Evolutionary conservation across 768 basidiomycete species (phyloP).

Genomic region (Mycena amicta): DNA sequence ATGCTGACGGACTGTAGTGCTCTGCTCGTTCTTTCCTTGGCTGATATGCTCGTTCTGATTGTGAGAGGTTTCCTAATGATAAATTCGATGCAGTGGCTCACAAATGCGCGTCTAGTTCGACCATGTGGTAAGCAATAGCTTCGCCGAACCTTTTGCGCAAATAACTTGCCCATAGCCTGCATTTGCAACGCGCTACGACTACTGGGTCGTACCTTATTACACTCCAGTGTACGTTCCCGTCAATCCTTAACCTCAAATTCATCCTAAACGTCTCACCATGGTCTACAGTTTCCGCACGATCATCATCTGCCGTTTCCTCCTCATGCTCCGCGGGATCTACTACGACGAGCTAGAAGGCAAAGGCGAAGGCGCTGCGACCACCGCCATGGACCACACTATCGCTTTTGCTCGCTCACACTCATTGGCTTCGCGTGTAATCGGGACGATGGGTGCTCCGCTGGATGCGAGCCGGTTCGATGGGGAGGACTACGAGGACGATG

Average conservation of each 20-base stretch:
- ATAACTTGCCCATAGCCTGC: conserved; percentile 22
- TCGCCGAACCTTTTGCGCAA: neutral
- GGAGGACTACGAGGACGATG: conserved; percentile 15
- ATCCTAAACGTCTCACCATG: neutral
- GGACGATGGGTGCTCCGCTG: conserved; percentile 31
- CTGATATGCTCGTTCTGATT: conserved; percentile 34
- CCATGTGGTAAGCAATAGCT: conserved; percentile 26
- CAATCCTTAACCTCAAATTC: neutral
- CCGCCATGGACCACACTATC: neutral
- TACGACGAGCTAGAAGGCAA: conserved; percentile 22
- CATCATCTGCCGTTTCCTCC: conserved; percentile 36
- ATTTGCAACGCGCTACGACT: conserved; percentile 34
- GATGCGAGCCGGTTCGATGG: conserved; percentile 22
- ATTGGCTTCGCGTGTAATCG: conserved; percentile 30
- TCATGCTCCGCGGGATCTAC: conserved; percentile 31
- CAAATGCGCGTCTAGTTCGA: conserved; percentile 22
- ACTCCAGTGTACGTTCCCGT: conserved; percentile 33
- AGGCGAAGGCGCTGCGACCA: neutral
- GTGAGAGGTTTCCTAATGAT: too few relatives aligned
- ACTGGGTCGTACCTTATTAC: conserved; percentile 38
- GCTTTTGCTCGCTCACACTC: neutral
- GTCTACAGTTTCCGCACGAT: conserved; percentile 34
- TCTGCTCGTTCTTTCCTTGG: conserved; percentile 32
- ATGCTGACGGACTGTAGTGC: conserved; percentile 16
- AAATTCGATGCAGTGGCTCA: too few relatives aligned